A percentile compares a stretch with the other conserved stretches of the same genome.
Evolutionary conservation across 495 filamentous ascomycete genomes (phyloP).

Genomic region (Aspergillus heteromorphus): DNA sequence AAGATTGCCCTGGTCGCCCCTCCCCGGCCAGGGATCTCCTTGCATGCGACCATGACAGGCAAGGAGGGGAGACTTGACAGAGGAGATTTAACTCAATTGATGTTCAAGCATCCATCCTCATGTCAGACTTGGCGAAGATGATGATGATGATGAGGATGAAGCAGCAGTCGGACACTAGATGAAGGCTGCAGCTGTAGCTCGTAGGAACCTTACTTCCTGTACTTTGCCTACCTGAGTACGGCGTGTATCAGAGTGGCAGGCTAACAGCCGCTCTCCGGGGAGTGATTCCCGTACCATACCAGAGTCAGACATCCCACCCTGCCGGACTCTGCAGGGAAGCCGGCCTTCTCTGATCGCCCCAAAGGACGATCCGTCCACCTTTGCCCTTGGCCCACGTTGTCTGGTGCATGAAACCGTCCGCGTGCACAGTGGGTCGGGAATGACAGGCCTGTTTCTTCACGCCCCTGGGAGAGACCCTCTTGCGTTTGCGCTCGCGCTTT

Average conservation of each 20-base stretch:
- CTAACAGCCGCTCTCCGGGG: no score
- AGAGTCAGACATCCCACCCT: slow-evolving; percentile 4
- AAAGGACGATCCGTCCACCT: slow-evolving; percentile 24
- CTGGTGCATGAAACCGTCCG: slow-evolving; percentile 43
- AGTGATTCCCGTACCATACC: neutral
- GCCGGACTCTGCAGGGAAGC: slow-evolving; percentile 18
- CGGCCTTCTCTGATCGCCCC: slow-evolving; percentile 20
- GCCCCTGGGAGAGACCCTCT: slow-evolving; percentile 14
- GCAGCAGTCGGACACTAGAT: neutral
- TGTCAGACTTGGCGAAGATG: neutral
- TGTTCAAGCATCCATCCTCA: neutral
- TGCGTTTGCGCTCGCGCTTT: neutral
- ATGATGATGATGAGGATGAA: neutral
- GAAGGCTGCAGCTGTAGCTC: neutral
- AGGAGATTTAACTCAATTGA: neutral
- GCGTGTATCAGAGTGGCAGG: neutral
- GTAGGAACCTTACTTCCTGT: neutral
- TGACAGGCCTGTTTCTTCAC: slow-evolving; percentile 41
- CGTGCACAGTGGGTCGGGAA: slow-evolving; percentile 40
- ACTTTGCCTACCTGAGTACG: neutral
- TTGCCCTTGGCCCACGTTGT: slow-evolving; percentile 41
- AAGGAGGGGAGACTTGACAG: neutral
- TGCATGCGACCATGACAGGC: neutral
- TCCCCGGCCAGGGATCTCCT: neutral
- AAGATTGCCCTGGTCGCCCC: neutral